Percentiles rank a stretch among this genome's conserved stretches.
phyloP scores from a whole-genome alignment of 225 moss, liverwort and hornwort species.

The Anthoceros angustus region DNA sequence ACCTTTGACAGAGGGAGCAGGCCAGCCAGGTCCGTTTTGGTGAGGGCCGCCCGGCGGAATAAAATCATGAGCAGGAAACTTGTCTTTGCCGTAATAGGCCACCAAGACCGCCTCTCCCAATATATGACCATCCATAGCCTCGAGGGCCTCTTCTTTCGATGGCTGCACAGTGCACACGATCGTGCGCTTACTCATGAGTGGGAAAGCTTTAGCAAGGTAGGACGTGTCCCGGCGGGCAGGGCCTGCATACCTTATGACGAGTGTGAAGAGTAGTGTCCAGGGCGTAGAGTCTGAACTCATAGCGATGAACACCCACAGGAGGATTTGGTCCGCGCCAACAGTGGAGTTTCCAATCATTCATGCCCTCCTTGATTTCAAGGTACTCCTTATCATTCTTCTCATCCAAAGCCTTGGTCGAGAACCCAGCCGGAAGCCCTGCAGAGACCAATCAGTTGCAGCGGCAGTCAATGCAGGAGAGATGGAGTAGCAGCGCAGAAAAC shows the following conservation, averaged over 20 bases:
- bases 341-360: slow-evolving; percentile 55
- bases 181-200: neutral
- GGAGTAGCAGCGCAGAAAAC: neutral
- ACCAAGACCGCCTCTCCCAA: slow-evolving; percentile 36
- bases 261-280: slow-evolving; percentile 51
- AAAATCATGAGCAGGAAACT: neutral
- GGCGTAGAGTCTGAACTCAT: slow-evolving; percentile 47
- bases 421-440: slow-evolving; percentile 62
- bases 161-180: neutral
- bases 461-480: neutral
- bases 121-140: slow-evolving; percentile 49
- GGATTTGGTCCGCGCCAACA: slow-evolving; percentile 60
- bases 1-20: neutral
- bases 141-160: slow-evolving; percentile 35
- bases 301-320: slow-evolving; percentile 24
- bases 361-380: slow-evolving; percentile 53
- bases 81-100: slow-evolving; percentile 17
- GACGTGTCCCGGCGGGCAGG: neutral
- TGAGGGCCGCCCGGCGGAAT: slow-evolving; percentile 13
- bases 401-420: slow-evolving; percentile 28
- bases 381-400: slow-evolving; percentile 31
- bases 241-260: slow-evolving; percentile 39
- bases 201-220: slow-evolving; percentile 18
- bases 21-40: slow-evolving; percentile 20
- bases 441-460: neutral